A percentile compares a stretch with the other conserved stretches of the same genome.
These are phyloP conservation scores for Gossypium turneri DNA, from an alignment of 345 rosid species.

Conservation along the genomic window DNA sequence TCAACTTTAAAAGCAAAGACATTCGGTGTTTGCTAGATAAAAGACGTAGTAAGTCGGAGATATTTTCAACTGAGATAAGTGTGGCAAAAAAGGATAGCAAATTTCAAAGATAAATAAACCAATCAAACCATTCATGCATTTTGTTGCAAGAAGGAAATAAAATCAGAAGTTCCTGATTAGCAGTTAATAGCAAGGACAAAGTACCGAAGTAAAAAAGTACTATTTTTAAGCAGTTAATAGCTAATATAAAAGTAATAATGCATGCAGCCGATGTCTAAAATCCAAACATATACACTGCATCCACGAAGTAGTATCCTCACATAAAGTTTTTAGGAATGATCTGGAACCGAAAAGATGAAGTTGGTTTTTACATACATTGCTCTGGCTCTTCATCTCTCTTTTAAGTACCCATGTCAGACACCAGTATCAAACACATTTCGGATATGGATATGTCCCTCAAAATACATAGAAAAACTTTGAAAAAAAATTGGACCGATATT, in stretches of 20 bases:
- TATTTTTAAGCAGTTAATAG: too few species aligned
- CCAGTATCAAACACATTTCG: not conserved
- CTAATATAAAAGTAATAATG: not conserved
- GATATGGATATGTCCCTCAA: not conserved
- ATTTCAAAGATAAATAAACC: not conserved
- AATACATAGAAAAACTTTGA: not conserved
- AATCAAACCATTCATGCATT: not conserved
- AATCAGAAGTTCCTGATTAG: not conserved
- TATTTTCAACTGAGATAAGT: not conserved
- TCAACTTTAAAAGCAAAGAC: not conserved
- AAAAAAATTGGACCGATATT: not conserved
- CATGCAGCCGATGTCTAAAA: not conserved
- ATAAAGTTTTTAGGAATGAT: not conserved
- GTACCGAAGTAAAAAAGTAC: not conserved
- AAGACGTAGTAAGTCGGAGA: not conserved
- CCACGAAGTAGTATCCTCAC: not conserved
- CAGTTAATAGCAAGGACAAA: not conserved
- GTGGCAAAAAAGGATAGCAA: not conserved
- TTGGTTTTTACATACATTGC: not conserved
- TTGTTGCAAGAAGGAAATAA: constrained; percentile 1
- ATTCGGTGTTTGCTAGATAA: not conserved
- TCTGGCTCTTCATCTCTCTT: not conserved
- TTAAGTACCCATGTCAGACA: not conserved
- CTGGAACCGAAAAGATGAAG: not conserved
- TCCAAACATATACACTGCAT: not conserved